These are phyloP conservation scores for Aspergillus diversus DNA, from an alignment of 495 filamentous ascomycete species.

Conservation along the genomic window DNA sequence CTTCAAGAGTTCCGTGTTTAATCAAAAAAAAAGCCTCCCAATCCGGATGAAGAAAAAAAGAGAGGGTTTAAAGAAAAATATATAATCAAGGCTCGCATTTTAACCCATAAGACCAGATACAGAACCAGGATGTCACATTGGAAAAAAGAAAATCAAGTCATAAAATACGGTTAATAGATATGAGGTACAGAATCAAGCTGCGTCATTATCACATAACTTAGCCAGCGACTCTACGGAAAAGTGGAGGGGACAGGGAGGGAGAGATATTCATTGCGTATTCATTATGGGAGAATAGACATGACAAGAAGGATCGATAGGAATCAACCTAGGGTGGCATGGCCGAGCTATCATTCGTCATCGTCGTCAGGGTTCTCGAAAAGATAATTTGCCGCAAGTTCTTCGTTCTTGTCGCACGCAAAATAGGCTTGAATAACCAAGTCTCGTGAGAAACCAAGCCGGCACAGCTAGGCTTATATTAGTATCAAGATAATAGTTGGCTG, in stretches of 20 bases:
- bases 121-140: constrained; percentile 31
- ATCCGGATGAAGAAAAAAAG: neutral
- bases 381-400: constrained; percentile 96
- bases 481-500: neutral
- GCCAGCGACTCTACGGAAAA: constrained; percentile 5
- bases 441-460: constrained; percentile 86
- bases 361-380: constrained; percentile 97
- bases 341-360: constrained; percentile 60
- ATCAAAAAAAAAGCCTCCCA: neutral
- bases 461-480: constrained; percentile 66
- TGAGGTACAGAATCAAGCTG: neutral
- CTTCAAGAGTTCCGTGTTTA: neutral
- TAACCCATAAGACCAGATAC: constrained; percentile 41
- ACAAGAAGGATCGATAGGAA: constrained; percentile 13
- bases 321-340: constrained; percentile 6
- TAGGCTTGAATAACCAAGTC: constrained; percentile 97
- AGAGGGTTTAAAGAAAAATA: neutral
- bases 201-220: neutral
- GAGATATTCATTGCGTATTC: constrained; percentile 20
- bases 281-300: constrained; percentile 24
- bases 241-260: constrained; percentile 1
- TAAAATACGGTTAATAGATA: neutral
- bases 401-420: constrained; percentile 99
- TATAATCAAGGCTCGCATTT: constrained; percentile 35
- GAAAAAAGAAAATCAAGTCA: neutral